phyloP scores from a whole-genome alignment of 768 basidiomycete species.

The Tricholoma matsutake region DNA sequence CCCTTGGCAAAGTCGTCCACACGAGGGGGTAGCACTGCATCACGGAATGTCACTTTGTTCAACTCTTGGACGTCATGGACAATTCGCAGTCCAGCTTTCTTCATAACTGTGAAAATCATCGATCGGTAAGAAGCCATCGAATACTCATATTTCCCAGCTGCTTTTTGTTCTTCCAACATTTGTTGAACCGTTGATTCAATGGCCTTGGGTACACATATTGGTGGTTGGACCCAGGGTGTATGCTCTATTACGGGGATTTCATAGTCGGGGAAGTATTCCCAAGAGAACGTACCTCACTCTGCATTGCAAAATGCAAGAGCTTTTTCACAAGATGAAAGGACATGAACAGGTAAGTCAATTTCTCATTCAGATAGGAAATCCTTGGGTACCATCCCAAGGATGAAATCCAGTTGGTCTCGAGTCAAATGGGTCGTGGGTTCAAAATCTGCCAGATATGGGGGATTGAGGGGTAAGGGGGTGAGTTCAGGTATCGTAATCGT shows the following conservation, averaged over 20 bases:
- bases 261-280: not conserved
- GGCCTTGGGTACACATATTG: conserved; percentile 24
- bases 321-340: conserved; percentile 5
- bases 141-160: no score
- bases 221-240: not conserved
- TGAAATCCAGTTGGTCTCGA: conserved; percentile 11
- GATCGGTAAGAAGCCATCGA: conserved; percentile 17
- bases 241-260: not conserved
- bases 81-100: conserved; percentile 25
- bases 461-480: conserved; percentile 5
- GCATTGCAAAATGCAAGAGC: conserved; percentile 19
- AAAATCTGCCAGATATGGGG: conserved; percentile 4
- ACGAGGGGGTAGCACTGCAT: not conserved
- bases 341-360: conserved; percentile 17
- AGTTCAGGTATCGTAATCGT: conserved; percentile 12
- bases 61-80: conserved; percentile 21
- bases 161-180: no score
- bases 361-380: conserved; percentile 7
- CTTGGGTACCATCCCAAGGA: conserved; percentile 6
- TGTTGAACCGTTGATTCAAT: conserved; percentile 16
- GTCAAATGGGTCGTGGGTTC: conserved; percentile 7
- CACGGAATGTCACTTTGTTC: conserved; percentile 7
- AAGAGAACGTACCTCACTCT: conserved; percentile 21
- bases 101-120: conserved; percentile 23
- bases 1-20: conserved; percentile 12